Conservation (phyloP, 2,329 filamentous ascomycete genomes). For the Aspergillus carbonarius region DNA sequence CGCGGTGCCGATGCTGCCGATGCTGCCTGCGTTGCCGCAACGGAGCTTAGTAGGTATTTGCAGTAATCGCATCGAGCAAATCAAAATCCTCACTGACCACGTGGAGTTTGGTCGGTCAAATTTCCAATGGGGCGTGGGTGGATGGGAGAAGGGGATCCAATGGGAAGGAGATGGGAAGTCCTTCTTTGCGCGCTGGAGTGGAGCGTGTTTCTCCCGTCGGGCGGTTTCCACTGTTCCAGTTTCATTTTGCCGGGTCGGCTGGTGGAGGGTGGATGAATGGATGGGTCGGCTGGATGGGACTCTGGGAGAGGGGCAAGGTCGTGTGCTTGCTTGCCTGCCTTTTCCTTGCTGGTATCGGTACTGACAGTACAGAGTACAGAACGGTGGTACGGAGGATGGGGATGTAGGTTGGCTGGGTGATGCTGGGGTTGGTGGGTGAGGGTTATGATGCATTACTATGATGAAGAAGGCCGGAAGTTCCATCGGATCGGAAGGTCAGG, state of each 20-base stretch:
- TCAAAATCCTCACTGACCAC: not conserved
- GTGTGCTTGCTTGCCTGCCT: not conserved
- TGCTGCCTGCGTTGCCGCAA: too few relatives aligned
- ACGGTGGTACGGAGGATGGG: too few relatives aligned
- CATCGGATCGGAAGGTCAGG: not conserved
- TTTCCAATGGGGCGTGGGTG: not conserved
- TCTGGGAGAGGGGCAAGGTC: not conserved
- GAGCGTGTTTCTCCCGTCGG: not conserved
- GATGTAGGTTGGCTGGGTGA: too few relatives aligned
- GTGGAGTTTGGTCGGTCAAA: not conserved
- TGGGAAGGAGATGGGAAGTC: not conserved
- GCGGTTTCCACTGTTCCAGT: not conserved
- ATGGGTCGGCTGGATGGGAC: not conserved
- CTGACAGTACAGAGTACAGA: not conserved
- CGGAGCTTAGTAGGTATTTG: too few relatives aligned
- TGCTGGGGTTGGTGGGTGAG: not conserved
- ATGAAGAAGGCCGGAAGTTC: not conserved
- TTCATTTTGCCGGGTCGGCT: not conserved
- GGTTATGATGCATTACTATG: not conserved
- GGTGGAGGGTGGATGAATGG: not conserved
- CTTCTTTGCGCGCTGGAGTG: not conserved
- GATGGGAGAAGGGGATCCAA: not conserved
- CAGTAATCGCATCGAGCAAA: not conserved
- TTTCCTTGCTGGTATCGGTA: not conserved
- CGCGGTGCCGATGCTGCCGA: too few relatives aligned